Evolutionary conservation across 345 rosid genomes (phyloP), one percentile per base, ranked within the genome.

Genomic region (Passiflora organensis): DNA sequence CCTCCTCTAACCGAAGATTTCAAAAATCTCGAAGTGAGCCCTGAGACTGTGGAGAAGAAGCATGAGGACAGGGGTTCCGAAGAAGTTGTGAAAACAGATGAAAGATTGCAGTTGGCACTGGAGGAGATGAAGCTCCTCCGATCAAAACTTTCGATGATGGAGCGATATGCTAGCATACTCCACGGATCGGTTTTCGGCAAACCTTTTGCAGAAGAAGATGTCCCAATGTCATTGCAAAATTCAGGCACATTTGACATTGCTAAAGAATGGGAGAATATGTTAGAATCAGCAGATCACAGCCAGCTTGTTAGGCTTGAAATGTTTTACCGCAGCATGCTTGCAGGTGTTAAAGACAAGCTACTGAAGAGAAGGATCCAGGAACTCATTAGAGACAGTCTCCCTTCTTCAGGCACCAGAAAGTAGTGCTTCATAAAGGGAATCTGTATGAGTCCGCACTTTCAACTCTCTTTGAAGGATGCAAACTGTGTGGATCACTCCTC

Each of bases 291-390:
- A 0, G 97, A 91, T 50, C 76, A 63, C 28, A 60, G 71, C 51
- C 80, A 74, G 79, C 89, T 91, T n/a, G 48, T 73, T 39, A 81
- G 86, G 62, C 64, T 91, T 81, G 89, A 91, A 64, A 62, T 68
- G 72, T 87, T 91, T 66, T 83, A 91, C 58, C 66, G 76, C 62
- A 80, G 73, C 75, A 80, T 85, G 91, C 68, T 81, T n/a, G 68
- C 75, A 0, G 81, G 89, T 16, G 94, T 91, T 12, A 85, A 91
- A 71, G 96, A 91, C 63, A 85, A 85, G 80, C 75, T 81, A 43
- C 63, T 91, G 84, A 85, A 87, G 76, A 80, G 69, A 71, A 72
- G 91, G 69, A 85, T 91, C 42, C 89, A 85, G 70, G 94, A 91
- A 72, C 65, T 91, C 20, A 67, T 87, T 51, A 76, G 81, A 70